Conservation (phyloP, 345 rosid genomes). For the Populus nigra region DNA sequence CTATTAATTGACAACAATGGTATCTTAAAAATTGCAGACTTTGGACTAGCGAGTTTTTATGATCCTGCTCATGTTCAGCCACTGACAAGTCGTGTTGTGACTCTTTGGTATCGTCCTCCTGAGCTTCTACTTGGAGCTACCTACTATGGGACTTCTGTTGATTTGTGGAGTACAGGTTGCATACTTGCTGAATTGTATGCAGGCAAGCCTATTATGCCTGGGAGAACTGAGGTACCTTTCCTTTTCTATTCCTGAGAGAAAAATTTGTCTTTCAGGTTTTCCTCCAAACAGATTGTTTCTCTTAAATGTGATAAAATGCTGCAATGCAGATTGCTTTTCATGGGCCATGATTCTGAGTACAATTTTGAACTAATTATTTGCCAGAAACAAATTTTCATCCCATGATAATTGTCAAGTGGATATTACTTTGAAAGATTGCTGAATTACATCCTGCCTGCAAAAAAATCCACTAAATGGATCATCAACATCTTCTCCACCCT, state of each 20-base stretch:
- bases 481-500: no score
- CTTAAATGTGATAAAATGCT: background rate
- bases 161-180: conserved; percentile 97
- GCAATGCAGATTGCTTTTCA: background rate
- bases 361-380: background rate
- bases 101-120: conserved; percentile 98
- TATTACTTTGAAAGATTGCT: background rate
- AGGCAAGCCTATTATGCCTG: conserved; percentile 99
- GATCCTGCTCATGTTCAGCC: conserved; percentile 73
- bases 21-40: conserved; percentile 88
- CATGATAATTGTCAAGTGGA: background rate
- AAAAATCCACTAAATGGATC: no score
- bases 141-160: conserved; percentile 80
- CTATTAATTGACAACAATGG: conserved; percentile 90
- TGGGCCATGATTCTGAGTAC: background rate
- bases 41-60: conserved; percentile 88
- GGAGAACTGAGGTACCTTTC: conserved; percentile 88
- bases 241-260: background rate
- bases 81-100: conserved; percentile 92
- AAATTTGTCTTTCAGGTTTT: background rate
- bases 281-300: background rate
- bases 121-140: conserved; percentile 97
- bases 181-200: conserved; percentile 93
- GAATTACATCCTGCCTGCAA: background rate
- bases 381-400: background rate